Conservation (phyloP, 345 rosid genomes). For the Pugionium cornutum region DNA sequence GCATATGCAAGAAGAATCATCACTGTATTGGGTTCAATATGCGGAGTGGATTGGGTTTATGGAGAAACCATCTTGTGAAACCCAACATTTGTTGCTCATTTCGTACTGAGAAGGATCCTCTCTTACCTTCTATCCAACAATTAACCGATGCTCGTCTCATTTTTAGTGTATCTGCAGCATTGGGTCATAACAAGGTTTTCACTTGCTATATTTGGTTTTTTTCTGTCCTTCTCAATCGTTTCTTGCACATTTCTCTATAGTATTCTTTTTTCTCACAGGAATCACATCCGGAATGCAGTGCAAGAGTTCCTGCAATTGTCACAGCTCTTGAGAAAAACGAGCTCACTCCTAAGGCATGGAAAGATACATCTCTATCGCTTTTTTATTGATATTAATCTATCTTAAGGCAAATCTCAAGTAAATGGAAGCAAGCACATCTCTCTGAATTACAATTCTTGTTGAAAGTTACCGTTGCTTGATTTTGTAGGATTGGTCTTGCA, state of each 20-base stretch:
- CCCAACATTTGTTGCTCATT: conserved; percentile 41
- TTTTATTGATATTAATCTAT: not conserved
- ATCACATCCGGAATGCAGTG: conserved; percentile 88
- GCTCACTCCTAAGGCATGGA: conserved; percentile 69
- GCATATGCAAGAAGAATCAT: conserved; percentile 31
- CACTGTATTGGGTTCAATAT: conserved; percentile 13
- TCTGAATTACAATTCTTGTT: not conserved
- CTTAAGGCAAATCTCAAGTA: conserved; percentile 2
- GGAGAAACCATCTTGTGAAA: conserved; percentile 26
- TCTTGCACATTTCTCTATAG: not conserved
- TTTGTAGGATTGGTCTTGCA: conserved; percentile 8
- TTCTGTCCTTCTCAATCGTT: not conserved
- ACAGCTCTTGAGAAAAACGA: conserved; percentile 73
- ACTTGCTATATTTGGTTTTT: conserved; percentile 10
- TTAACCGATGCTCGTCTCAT: conserved; percentile 60
- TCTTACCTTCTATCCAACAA: conserved; percentile 37
- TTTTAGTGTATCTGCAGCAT: conserved; percentile 73
- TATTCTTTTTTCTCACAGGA: conserved; percentile 48
- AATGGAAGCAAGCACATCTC: not conserved
- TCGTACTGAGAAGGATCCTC: conserved; percentile 41
- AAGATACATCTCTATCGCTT: not conserved
- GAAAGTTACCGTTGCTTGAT: conserved; percentile 9
- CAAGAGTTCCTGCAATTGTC: conserved; percentile 89
- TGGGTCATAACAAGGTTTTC: conserved; percentile 88
- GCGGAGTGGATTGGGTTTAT: conserved; percentile 17